These are phyloP conservation scores for Aspergillus intermedius DNA, from an alignment of 2,329 filamentous ascomycete genomes.

Conservation along the genomic window DNA sequence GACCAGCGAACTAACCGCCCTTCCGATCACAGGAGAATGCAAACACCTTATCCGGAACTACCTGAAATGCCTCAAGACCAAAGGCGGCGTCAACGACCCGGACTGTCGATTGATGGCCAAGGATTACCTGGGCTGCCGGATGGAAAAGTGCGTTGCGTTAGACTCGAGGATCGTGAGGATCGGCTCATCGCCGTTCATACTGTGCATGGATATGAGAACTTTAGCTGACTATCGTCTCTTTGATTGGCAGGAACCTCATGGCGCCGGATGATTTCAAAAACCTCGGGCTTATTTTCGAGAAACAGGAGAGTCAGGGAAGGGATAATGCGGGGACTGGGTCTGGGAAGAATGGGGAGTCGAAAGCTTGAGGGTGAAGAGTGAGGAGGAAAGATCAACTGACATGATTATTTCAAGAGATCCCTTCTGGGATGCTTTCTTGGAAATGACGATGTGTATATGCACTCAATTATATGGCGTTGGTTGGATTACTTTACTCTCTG, in stretches of 20 bases:
- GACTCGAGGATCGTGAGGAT: background rate
- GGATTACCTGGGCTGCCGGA: slow-evolving; percentile 80
- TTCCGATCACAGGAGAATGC: slow-evolving; percentile 65
- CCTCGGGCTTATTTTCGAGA: slow-evolving; percentile 65
- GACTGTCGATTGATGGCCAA: slow-evolving; percentile 83
- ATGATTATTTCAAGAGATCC: slow-evolving; percentile 4
- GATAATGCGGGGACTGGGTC: background rate
- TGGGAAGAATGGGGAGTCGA: slow-evolving; percentile 4
- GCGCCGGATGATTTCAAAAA: slow-evolving; percentile 93
- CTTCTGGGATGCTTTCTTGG: background rate
- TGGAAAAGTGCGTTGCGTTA: slow-evolving; percentile 68
- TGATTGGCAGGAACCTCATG: slow-evolving; percentile 74
- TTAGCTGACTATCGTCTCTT: background rate
- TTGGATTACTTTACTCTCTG: background rate
- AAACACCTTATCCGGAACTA: slow-evolving; percentile 82
- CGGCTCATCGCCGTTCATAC: slow-evolving; percentile 1
- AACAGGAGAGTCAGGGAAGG: slow-evolving; percentile 17
- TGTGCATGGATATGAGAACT: background rate
- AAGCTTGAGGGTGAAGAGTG: slow-evolving; percentile 4
- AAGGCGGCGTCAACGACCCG: slow-evolving; percentile 76
- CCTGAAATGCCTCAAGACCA: slow-evolving; percentile 76
- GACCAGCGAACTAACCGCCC: background rate
- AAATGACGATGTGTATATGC: background rate
- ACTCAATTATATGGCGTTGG: background rate
- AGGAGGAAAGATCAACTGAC: background rate